phyloP scores from a whole-genome alignment of 805 yeast genomes.

The Clavispora phyllophila region DNA sequence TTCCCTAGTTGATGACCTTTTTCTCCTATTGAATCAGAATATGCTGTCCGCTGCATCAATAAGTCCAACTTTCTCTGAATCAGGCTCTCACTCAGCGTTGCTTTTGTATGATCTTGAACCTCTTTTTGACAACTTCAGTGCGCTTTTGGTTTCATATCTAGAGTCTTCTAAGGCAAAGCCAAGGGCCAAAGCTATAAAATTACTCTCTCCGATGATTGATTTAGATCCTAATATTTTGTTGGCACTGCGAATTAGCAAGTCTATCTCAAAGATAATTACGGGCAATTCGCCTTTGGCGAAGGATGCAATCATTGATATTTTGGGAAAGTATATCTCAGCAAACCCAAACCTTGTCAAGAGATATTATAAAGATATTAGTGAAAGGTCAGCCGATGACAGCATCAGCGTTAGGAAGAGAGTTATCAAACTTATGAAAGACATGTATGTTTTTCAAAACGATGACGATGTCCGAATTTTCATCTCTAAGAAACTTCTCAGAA shows the following conservation, averaged over 20 bases:
- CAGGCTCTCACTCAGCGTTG: slow-evolving; percentile 2
- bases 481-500: slow-evolving; percentile 46
- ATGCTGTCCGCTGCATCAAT: too few relatives aligned
- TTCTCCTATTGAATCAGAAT: slow-evolving; percentile 1
- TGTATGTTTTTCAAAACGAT: slow-evolving; percentile 38
- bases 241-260: slow-evolving; percentile 44
- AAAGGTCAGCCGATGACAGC: slow-evolving; percentile 53
- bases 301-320: slow-evolving; percentile 68
- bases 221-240: slow-evolving; percentile 49
- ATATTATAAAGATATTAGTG: slow-evolving; percentile 47
- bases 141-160: slow-evolving; percentile 35
- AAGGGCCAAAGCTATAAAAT: slow-evolving; percentile 56
- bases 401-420: slow-evolving; percentile 61
- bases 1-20: slow-evolving; percentile 3
- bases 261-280: slow-evolving; percentile 46
- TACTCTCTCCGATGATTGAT: slow-evolving; percentile 50
- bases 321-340: slow-evolving; percentile 43
- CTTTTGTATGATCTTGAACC: slow-evolving; percentile 2
- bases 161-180: slow-evolving; percentile 28
- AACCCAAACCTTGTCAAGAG: slow-evolving; percentile 43
- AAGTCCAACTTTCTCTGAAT: neutral
- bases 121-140: slow-evolving; percentile 42
- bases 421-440: slow-evolving; percentile 43
- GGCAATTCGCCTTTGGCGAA: slow-evolving; percentile 70
- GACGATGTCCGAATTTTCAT: slow-evolving; percentile 34